A percentile compares a stretch with the other conserved stretches of the same genome.
phyloP scores from a whole-genome alignment of 2,329 filamentous ascomycete genomes.

The Nigrograna mackinnonii region DNA sequence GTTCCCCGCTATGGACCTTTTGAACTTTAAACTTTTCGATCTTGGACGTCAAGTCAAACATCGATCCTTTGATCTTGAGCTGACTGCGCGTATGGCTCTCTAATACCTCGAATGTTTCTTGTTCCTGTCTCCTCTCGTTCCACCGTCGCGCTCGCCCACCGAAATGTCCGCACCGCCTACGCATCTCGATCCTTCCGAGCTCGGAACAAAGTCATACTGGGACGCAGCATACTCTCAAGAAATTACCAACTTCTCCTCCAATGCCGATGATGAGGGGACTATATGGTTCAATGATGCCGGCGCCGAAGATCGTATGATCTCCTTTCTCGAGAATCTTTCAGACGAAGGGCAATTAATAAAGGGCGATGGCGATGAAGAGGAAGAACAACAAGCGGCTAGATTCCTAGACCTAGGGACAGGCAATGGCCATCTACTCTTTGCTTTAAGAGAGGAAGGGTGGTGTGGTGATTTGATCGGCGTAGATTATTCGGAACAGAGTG shows the following conservation, averaged over 20 bases:
- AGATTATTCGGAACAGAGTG: constrained; percentile 79
- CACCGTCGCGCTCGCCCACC: too few species aligned
- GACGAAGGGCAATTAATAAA: constrained; percentile 51
- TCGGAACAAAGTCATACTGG: constrained; percentile 76
- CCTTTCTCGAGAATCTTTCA: constrained; percentile 61
- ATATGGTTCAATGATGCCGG: constrained; percentile 96
- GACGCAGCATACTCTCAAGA: constrained; percentile 72
- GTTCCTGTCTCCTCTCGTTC: too few species aligned
- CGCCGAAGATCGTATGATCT: constrained; percentile 79
- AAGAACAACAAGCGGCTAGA: constrained; percentile 40
- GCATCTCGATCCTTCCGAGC: constrained; percentile 71
- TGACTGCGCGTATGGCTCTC: too few species aligned
- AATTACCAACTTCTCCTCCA: constrained; percentile 69
- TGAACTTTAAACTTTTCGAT: too few species aligned
- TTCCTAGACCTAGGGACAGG: constrained; percentile 92
- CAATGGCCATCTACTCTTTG: constrained; percentile 88
- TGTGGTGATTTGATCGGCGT: constrained; percentile 76
- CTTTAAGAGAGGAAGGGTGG: constrained; percentile 73
- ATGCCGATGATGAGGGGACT: constrained; percentile 81
- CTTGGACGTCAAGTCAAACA: too few species aligned
- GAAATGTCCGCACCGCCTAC: constrained; percentile 20
- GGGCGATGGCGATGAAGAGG: constrained; percentile 11
- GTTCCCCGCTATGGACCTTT: too few species aligned
- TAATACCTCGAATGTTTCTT: too few species aligned
- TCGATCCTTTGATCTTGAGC: too few species aligned